Evolutionary conservation across 2,329 filamentous ascomycete species (phyloP).

Genomic region (Talaromyces sp.): DNA sequence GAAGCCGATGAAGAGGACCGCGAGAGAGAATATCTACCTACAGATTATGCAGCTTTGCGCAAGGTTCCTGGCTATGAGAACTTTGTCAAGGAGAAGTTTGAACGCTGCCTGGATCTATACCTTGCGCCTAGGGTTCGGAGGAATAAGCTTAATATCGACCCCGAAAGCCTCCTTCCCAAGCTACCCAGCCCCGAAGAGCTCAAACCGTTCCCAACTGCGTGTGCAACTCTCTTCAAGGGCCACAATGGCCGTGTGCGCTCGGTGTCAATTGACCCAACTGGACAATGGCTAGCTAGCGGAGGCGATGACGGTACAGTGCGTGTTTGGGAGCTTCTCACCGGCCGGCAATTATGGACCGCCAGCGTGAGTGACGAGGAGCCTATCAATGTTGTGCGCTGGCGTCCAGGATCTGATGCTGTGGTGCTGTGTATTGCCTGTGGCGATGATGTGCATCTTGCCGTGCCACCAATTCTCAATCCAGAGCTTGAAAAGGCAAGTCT

Average conservation of each 20-base stretch:
- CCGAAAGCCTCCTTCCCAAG: slow-evolving; percentile 84
- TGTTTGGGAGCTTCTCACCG: slow-evolving; percentile 82
- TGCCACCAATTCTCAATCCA: slow-evolving; percentile 66
- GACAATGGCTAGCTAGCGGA: slow-evolving; percentile 80
- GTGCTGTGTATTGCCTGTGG: slow-evolving; percentile 79
- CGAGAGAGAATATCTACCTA: slow-evolving; percentile 81
- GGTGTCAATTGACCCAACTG: slow-evolving; percentile 76
- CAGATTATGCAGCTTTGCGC: slow-evolving; percentile 74
- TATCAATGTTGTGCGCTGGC: slow-evolving; percentile 84
- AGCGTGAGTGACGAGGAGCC: slow-evolving; percentile 71
- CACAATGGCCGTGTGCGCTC: slow-evolving; percentile 84
- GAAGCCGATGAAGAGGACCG: slow-evolving; percentile 82
- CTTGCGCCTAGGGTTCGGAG: slow-evolving; percentile 85
- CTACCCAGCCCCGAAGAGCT: slow-evolving; percentile 88
- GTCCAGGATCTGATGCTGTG: slow-evolving; percentile 72
- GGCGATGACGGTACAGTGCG: slow-evolving; percentile 91
- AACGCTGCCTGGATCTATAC: slow-evolving; percentile 91
- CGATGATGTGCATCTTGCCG: slow-evolving; percentile 78
- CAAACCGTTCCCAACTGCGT: slow-evolving; percentile 88
- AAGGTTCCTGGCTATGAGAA: slow-evolving; percentile 86
- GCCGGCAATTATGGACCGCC: slow-evolving; percentile 79
- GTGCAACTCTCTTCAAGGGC: slow-evolving; percentile 78
- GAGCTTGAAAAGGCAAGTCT: slow-evolving; percentile 69
- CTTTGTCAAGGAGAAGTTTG: slow-evolving; percentile 93
- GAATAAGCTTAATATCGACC: slow-evolving; percentile 95